Conservation (phyloP, 1,284 basidiomycete genomes). For the Trichosporon sp. region DNA sequence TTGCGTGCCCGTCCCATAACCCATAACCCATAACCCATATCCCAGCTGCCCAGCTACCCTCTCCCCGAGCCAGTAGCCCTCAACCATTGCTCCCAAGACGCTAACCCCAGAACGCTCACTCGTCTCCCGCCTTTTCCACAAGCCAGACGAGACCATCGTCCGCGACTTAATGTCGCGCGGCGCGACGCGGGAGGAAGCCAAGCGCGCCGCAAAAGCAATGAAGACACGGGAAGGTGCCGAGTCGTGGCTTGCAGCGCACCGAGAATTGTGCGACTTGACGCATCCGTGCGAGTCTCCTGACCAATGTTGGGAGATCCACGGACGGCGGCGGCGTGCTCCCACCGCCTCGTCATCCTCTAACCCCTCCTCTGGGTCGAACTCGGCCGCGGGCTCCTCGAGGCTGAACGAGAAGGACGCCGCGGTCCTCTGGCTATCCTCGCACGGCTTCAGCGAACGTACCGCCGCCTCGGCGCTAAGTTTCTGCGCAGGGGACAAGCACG, state of each 20-base stretch:
- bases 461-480: background rate
- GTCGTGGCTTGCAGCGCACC: background rate
- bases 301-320: background rate
- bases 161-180: background rate
- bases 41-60: background rate
- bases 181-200: background rate
- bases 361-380: background rate
- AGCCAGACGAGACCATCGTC: background rate
- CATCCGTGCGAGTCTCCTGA: background rate
- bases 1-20: no score
- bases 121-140: background rate
- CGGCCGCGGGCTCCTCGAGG: no score
- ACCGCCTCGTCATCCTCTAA: background rate
- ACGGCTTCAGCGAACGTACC: background rate
- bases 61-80: background rate
- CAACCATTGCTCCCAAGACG: background rate
- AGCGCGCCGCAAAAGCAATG: background rate
- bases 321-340: background rate
- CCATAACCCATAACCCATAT: no score
- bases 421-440: background rate
- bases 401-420: background rate
- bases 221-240: background rate
- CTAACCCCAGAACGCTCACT: background rate
- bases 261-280: background rate
- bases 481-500: background rate